These are phyloP conservation scores for Apocynum venetum DNA, from an alignment of 257 asterid species.

Conservation along the genomic window DNA sequence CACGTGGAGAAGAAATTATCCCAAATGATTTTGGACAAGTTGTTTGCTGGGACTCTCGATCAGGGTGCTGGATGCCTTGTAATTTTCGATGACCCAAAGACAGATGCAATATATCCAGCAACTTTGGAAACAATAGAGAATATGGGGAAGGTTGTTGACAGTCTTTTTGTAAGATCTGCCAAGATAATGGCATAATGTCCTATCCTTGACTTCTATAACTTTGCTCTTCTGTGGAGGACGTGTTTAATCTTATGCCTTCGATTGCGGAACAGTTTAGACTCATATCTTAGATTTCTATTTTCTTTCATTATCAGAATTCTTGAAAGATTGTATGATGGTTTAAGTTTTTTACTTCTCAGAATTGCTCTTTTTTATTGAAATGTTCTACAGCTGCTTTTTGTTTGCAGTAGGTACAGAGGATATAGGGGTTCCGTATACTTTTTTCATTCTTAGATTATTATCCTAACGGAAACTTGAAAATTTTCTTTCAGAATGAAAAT, in stretches of 20 bases:
- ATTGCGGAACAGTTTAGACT: background rate
- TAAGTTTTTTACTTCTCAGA: background rate
- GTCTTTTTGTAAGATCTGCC: conserved; percentile 20
- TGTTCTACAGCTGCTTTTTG: background rate
- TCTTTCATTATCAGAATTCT: background rate
- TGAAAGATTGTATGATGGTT: background rate
- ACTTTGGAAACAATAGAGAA: conserved; percentile 39
- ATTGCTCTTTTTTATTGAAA: background rate
- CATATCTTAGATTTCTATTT: background rate
- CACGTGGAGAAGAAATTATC: conserved; percentile 47
- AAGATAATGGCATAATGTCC: conserved; percentile 13
- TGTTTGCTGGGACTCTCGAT: conserved; percentile 46
- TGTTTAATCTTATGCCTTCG: too few species aligned
- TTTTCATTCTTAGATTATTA: too few species aligned
- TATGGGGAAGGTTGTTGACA: conserved; percentile 49
- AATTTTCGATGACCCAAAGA: conserved; percentile 42
- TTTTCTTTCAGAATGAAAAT: too few species aligned
- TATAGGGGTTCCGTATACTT: too few species aligned
- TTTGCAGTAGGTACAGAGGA: background rate
- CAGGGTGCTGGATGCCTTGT: conserved; percentile 51
- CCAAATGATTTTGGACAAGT: conserved; percentile 47
- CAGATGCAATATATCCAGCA: conserved; percentile 40
- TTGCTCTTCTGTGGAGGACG: background rate
- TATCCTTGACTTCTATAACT: background rate
- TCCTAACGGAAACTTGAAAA: too few species aligned